A percentile compares a stretch with the other conserved stretches of the same genome.
Evolutionary conservation across 768 basidiomycete genomes (phyloP).

Genomic region (Pleurotus citrinopileatus): DNA sequence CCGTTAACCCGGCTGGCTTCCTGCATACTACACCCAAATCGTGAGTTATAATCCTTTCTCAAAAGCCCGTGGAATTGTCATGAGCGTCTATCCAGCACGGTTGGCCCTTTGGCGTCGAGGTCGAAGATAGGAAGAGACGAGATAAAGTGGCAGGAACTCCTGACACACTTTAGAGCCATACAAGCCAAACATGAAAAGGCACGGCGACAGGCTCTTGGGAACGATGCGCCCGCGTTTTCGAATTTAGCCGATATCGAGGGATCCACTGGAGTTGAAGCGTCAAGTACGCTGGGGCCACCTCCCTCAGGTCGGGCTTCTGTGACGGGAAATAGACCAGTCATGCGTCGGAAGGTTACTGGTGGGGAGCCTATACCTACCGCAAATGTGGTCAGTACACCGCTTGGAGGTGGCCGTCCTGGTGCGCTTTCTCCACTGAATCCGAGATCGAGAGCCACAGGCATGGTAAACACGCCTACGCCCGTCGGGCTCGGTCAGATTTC

Average conservation of each 20-base stretch:
- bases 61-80: background rate
- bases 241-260: slow-evolving; percentile 47
- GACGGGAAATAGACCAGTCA: slow-evolving; percentile 37
- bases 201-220: slow-evolving; percentile 71
- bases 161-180: slow-evolving; percentile 87
- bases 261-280: slow-evolving; percentile 23
- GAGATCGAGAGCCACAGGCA: slow-evolving; percentile 48
- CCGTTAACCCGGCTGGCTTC: slow-evolving; percentile 94
- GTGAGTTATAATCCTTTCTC: slow-evolving; percentile 38
- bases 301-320: slow-evolving; percentile 24
- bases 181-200: slow-evolving; percentile 93
- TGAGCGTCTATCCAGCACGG: slow-evolving; percentile 17
- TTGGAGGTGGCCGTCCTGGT: slow-evolving; percentile 35
- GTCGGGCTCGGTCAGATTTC: background rate
- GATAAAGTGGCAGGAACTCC: slow-evolving; percentile 96
- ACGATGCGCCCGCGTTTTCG: slow-evolving; percentile 52
- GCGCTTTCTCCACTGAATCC: slow-evolving; percentile 76
- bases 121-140: slow-evolving; percentile 83
- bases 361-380: slow-evolving; percentile 31
- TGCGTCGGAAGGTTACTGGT: slow-evolving; percentile 65
- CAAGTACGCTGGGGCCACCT: slow-evolving; percentile 18
- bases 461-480: slow-evolving; percentile 16
- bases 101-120: slow-evolving; percentile 47
- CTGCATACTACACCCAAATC: slow-evolving; percentile 85
- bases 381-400: slow-evolving; percentile 17